These are phyloP conservation scores for Exsudoporus frostii DNA, from an alignment of 768 basidiomycete species.

Conservation along the genomic window DNA sequence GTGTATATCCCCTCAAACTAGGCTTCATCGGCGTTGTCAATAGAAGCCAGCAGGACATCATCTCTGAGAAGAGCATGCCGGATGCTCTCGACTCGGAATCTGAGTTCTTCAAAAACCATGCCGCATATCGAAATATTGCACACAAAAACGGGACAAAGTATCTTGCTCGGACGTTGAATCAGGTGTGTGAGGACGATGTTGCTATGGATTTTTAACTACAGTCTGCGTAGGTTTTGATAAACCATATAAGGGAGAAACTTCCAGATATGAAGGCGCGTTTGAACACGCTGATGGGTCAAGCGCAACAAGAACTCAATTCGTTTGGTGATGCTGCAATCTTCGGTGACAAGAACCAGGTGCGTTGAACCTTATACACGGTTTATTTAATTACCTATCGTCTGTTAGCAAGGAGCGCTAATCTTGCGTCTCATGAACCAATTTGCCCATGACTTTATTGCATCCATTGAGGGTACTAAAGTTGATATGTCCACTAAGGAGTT, in stretches of 20 bases:
- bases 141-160: slow-evolving; percentile 98
- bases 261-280: slow-evolving; percentile 99
- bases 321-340: slow-evolving; percentile 93
- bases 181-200: slow-evolving; percentile 47
- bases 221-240: slow-evolving; percentile 80
- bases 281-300: slow-evolving; percentile 98
- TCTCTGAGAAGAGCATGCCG: slow-evolving; percentile 75
- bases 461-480: slow-evolving; percentile 94
- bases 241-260: slow-evolving; percentile 96
- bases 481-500: slow-evolving; percentile 98
- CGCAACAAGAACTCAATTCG: slow-evolving; percentile 95
- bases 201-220: neutral
- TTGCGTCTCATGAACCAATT: slow-evolving; percentile 98
- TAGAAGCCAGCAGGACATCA: slow-evolving; percentile 97
- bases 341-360: slow-evolving; percentile 84
- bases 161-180: slow-evolving; percentile 89
- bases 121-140: slow-evolving; percentile 91
- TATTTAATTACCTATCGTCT: slow-evolving; percentile 14
- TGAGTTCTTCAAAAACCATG: slow-evolving; percentile 88
- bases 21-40: slow-evolving; percentile 99
- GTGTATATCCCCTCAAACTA: slow-evolving; percentile 95
- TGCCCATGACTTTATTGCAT: slow-evolving; percentile 93
- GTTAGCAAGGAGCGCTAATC: slow-evolving; percentile 80
- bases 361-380: neutral
- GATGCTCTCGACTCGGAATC: slow-evolving; percentile 83